phyloP scores from a whole-genome alignment of 2,329 filamentous ascomycete species.

The Ophiostoma montium region DNA sequence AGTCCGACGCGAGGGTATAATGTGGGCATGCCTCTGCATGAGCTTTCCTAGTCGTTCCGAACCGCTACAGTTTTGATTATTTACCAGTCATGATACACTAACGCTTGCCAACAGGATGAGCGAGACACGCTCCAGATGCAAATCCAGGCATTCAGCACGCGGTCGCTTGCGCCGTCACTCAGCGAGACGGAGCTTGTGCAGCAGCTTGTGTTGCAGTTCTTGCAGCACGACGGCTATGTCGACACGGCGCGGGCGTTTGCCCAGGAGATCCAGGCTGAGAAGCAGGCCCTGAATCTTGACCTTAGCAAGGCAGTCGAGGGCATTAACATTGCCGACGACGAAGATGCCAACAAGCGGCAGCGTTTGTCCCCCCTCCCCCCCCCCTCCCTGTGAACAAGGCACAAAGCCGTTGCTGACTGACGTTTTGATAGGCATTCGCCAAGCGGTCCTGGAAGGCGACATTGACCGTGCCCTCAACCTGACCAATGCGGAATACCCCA shows the following conservation, averaged over 20 bases:
- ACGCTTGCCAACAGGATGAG: constrained; percentile 34
- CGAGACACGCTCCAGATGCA: constrained; percentile 42
- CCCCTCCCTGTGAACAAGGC: not conserved
- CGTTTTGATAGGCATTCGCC: constrained; percentile 55
- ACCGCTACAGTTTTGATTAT: too few relatives aligned
- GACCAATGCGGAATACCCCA: constrained; percentile 64
- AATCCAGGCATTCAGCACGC: constrained; percentile 41
- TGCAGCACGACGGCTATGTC: constrained; percentile 90
- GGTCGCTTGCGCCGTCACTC: constrained; percentile 46
- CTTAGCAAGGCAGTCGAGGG: constrained; percentile 36
- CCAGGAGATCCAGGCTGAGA: constrained; percentile 63
- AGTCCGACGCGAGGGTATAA: too few relatives aligned
- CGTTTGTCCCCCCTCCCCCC: constrained; percentile 36
- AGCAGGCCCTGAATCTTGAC: constrained; percentile 51
- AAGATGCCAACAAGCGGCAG: constrained; percentile 76
- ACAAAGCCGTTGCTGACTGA: not conserved
- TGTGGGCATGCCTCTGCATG: too few relatives aligned
- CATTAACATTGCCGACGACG: constrained; percentile 61
- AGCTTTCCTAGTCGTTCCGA: too few relatives aligned
- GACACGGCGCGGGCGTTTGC: constrained; percentile 85
- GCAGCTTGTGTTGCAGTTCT: constrained; percentile 67
- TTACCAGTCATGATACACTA: too few relatives aligned
- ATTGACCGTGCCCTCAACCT: constrained; percentile 80
- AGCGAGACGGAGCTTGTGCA: constrained; percentile 71
- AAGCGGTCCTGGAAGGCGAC: constrained; percentile 79